phyloP scores from a whole-genome alignment of 208 protist species.

The Trichomonas tenax region DNA sequence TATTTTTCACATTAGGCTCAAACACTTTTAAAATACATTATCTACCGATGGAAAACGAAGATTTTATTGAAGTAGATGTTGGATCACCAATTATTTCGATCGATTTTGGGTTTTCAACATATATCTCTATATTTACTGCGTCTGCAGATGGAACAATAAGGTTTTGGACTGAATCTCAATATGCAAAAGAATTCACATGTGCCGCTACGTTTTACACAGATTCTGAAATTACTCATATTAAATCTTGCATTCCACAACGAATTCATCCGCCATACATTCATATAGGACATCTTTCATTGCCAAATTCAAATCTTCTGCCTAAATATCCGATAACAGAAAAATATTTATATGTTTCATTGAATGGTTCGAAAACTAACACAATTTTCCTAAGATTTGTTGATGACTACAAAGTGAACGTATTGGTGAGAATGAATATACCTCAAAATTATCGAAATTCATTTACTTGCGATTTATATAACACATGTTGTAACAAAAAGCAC shows the following conservation, averaged over 20 bases:
- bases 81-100: neutral
- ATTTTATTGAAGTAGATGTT: neutral
- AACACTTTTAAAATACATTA: neutral
- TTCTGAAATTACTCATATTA: neutral
- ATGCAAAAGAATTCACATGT: neutral
- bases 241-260: neutral
- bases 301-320: neutral
- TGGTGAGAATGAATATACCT: neutral
- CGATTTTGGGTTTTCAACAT: neutral
- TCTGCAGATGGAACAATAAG: neutral
- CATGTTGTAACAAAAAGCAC: neutral
- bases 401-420: neutral
- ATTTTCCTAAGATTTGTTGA: neutral
- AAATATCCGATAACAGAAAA: neutral
- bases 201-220: neutral
- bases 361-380: neutral
- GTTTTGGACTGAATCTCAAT: neutral
- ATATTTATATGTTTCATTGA: neutral
- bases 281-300: neutral
- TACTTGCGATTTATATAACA: neutral
- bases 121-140: neutral
- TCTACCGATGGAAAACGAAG: neutral
- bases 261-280: neutral
- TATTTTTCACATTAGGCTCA: neutral
- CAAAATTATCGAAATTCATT: neutral